These are phyloP conservation scores for Vaccinium corymbosum DNA, from an alignment of 148 eudicot species.

Conservation along the genomic window DNA sequence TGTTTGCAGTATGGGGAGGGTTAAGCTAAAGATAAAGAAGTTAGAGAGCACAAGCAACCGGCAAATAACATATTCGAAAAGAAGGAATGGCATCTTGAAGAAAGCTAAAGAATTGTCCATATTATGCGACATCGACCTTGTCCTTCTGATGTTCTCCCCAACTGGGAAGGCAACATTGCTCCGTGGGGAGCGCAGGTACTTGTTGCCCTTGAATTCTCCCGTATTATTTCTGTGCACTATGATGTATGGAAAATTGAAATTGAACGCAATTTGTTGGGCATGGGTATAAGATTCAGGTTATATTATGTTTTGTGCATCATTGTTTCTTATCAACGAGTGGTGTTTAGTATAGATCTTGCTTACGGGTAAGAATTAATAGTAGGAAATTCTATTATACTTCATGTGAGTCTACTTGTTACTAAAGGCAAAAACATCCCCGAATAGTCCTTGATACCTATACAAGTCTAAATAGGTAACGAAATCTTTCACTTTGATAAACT, in stretches of 20 bases:
- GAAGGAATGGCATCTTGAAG: slow-evolving; percentile 67
- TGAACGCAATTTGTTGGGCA: not conserved
- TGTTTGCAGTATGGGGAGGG: slow-evolving; percentile 69
- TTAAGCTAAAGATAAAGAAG: slow-evolving; percentile 71
- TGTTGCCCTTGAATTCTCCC: not conserved
- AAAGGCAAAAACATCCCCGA: not conserved
- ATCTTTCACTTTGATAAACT: not conserved
- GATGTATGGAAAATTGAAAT: not conserved
- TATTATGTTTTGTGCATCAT: not conserved
- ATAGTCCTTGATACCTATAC: not conserved
- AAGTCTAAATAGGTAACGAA: not conserved
- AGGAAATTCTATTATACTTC: not conserved
- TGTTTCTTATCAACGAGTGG: not conserved
- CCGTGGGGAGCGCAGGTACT: slow-evolving; percentile 74
- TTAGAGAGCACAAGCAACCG: slow-evolving; percentile 65
- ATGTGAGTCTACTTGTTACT: not conserved
- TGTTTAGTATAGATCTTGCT: not conserved
- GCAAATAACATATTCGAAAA: slow-evolving; percentile 70
- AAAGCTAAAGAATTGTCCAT: slow-evolving; percentile 70
- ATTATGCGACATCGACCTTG: slow-evolving; percentile 67
- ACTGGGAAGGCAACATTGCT: slow-evolving; percentile 68
- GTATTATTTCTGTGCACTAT: not conserved
- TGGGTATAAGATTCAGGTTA: not conserved
- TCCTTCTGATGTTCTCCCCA: slow-evolving; percentile 75
- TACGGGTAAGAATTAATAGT: not conserved